These are phyloP conservation scores for Apium graveolens DNA, from an alignment of 129 eudicot species.

Conservation along the genomic window DNA sequence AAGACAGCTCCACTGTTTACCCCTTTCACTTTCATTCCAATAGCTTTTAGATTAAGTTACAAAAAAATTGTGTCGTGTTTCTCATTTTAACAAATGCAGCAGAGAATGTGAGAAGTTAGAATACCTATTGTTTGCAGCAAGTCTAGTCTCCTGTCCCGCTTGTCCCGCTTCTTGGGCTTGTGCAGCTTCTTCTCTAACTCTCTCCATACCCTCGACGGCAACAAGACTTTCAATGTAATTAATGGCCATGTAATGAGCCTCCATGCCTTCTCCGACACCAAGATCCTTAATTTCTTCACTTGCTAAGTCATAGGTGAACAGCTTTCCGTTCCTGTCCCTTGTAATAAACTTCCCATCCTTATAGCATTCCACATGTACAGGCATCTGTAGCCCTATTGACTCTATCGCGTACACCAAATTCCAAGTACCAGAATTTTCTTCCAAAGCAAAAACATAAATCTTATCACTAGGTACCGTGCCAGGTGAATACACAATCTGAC, in stretches of 20 bases:
- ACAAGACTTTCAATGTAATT: conserved; percentile 6
- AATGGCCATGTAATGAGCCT: not conserved
- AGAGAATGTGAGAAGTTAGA: not conserved
- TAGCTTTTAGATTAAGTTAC: not conserved
- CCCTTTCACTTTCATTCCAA: not conserved
- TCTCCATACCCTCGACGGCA: not conserved
- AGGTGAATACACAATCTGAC: not conserved
- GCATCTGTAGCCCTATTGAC: not conserved
- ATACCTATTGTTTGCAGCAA: not conserved
- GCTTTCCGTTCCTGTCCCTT: not conserved
- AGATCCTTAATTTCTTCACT: not conserved
- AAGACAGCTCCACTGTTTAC: not conserved
- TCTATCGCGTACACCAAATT: not conserved
- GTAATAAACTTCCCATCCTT: not conserved
- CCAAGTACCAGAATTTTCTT: not conserved
- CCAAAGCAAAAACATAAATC: not conserved
- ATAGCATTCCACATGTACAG: not conserved
- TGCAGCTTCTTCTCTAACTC: not conserved
- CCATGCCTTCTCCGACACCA: not conserved
- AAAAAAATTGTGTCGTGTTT: not conserved
- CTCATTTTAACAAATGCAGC: not conserved
- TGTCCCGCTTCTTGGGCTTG: not conserved
- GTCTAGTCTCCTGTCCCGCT: not conserved
- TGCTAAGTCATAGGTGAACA: not conserved
- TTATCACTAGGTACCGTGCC: not conserved